These are phyloP conservation scores for Parathielavia appendiculata DNA, from an alignment of 495 filamentous ascomycete genomes.

Conservation along the genomic window DNA sequence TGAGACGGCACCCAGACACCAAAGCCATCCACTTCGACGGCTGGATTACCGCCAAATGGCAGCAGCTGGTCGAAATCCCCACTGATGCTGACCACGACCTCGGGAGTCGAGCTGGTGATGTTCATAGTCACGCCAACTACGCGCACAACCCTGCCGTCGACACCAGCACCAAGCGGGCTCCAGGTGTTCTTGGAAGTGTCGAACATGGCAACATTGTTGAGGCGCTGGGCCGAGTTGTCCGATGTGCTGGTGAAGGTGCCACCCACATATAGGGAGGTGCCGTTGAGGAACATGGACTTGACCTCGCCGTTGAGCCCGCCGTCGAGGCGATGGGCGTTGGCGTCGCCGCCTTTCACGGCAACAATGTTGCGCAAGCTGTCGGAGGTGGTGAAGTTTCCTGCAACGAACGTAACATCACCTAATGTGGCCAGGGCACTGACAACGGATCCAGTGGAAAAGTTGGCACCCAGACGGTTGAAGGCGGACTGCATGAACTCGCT, in stretches of 20 bases:
- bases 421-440: conserved; percentile 59
- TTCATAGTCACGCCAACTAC: conserved; percentile 79
- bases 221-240: conserved; percentile 50
- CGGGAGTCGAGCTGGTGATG: conserved; percentile 61
- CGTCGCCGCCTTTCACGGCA: conserved; percentile 59
- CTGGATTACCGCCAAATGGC: conserved; percentile 56
- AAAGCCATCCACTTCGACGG: conserved; percentile 64
- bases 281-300: conserved; percentile 58
- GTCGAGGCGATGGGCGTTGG: conserved; percentile 53
- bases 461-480: conserved; percentile 66
- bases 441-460: conserved; percentile 57
- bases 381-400: conserved; percentile 78
- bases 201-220: conserved; percentile 73
- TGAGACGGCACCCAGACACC: conserved; percentile 91
- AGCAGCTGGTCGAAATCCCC: conserved; percentile 72
- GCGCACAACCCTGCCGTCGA: conserved; percentile 69
- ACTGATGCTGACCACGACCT: conserved; percentile 71
- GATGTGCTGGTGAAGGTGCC: conserved; percentile 78
- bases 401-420: conserved; percentile 63
- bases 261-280: conserved; percentile 69
- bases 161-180: conserved; percentile 76
- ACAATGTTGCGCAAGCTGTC: conserved; percentile 65
- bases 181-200: conserved; percentile 63
- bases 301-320: conserved; percentile 82
- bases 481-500: conserved; percentile 63